Evolutionary conservation across 2,329 filamentous ascomycete species (phyloP).

Genomic region (Gremmenia infestans): DNA sequence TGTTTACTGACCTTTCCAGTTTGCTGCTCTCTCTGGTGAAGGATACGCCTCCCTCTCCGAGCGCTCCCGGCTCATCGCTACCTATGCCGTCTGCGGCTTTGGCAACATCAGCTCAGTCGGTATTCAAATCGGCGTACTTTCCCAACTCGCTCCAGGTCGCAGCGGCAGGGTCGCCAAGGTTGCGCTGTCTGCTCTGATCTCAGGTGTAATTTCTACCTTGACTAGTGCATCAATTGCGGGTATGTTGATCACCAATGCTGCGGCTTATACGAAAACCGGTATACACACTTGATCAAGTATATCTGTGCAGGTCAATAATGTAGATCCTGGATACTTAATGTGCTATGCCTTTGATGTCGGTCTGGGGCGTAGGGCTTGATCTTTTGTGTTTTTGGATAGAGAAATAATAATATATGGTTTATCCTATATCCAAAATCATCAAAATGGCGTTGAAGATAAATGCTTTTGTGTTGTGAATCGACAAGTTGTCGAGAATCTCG

Average conservation of each 20-base stretch:
- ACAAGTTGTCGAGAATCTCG: too few species aligned
- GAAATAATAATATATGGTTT: too few species aligned
- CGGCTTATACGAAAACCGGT: conserved; percentile 15
- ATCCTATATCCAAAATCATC: too few species aligned
- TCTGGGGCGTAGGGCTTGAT: too few species aligned
- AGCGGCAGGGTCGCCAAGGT: conserved; percentile 71
- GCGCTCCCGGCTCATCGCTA: conserved; percentile 75
- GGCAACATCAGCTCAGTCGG: conserved; percentile 85
- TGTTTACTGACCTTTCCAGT: neutral
- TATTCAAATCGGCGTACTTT: conserved; percentile 83
- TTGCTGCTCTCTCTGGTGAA: conserved; percentile 43
- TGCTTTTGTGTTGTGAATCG: too few species aligned
- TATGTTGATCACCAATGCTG: conserved; percentile 59
- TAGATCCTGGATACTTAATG: too few species aligned
- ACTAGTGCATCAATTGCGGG: conserved; percentile 75
- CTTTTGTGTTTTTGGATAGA: too few species aligned
- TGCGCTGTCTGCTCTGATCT: conserved; percentile 70
- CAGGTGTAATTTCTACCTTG: conserved; percentile 73
- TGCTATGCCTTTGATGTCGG: too few species aligned
- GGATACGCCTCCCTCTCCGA: conserved; percentile 55
- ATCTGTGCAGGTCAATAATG: too few species aligned
- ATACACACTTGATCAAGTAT: neutral
- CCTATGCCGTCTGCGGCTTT: conserved; percentile 78
- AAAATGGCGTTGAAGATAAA: too few species aligned
- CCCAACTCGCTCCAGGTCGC: conserved; percentile 71